Evolutionary conservation across 2,329 filamentous ascomycete species (phyloP), one percentile per base, ranked within the genome.

Genomic region (Fusarium vanettenii): DNA sequence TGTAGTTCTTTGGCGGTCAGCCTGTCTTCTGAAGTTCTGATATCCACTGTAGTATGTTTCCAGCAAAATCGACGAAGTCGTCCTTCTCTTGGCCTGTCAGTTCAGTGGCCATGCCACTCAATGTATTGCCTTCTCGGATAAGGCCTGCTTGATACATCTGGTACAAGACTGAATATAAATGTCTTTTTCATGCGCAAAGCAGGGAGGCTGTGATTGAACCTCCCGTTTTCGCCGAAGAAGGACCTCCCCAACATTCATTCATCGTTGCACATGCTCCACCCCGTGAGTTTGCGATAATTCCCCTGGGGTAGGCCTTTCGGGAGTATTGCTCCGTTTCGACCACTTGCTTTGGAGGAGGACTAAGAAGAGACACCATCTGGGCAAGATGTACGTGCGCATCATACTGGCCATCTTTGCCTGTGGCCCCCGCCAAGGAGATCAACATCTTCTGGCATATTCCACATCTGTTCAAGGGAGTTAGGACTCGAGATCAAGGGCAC

Each of bases 21-120:
- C 59, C 70, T 76, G 63, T 77, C 74, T 27, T 78, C 78, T 5
- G 73, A 74, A 52, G 78, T 27, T 78, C 78, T 5, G 73, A 74
- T 56, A 78, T 52, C 79, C 78, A 79, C 35, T 76, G 71, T 5
- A 79, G 73, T 77, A 80, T 78, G 18, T 59, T 39, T 6, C 41
- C 50, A 64, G 76, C 73, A 69, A 79, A 67, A 41, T 79, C 74
- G 6, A 77, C 59, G 67, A 77, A 79, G 22, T 25, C 7, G 11
- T 72, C 13, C 33, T 79, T 80, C n/a, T 77, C 78, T 8, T 76
- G 56, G 2, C 67, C 69, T 11, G 1, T 13, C 11, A 78, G n/a
- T 39, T 73, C 50, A n/a, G 76, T 78, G 45, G 74, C 70, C 18
- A 63, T 77, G 33, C 70, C 65, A 16, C 55, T 59, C 25, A 78